Evolutionary conservation across 164 flowering plant genomes (phyloP).

Genomic region (Protea cynaroides): DNA sequence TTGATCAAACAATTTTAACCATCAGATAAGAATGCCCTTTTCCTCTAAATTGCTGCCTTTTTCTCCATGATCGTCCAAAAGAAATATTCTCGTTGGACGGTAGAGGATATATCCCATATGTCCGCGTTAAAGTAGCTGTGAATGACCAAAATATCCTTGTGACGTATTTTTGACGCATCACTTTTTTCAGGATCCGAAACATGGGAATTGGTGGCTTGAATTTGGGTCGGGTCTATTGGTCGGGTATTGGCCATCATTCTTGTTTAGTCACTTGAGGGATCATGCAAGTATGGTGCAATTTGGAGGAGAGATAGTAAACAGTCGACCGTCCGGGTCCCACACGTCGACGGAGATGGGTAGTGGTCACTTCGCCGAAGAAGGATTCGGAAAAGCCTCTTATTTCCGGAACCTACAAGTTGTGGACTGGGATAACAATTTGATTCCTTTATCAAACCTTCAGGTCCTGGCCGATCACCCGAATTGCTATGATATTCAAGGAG

Average conservation of each 20-base stretch:
- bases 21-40: neutral
- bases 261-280: conserved; percentile 59
- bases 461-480: conserved; percentile 74
- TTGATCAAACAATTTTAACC: too few relatives aligned
- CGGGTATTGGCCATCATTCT: conserved; percentile 86
- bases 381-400: conserved; percentile 74
- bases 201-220: conserved; percentile 90
- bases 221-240: conserved; percentile 63
- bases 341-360: conserved; percentile 93
- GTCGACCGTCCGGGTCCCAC: conserved; percentile 49
- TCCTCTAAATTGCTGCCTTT: neutral
- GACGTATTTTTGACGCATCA: too few relatives aligned
- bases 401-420: conserved; percentile 76
- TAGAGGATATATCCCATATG: too few relatives aligned
- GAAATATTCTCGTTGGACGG: too few relatives aligned
- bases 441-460: conserved; percentile 57
- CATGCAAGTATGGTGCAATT: conserved; percentile 86
- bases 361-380: conserved; percentile 80
- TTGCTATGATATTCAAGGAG: conserved; percentile 73
- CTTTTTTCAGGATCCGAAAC: conserved; percentile 73
- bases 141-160: neutral
- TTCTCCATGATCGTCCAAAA: neutral
- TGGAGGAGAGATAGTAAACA: conserved; percentile 80
- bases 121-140: too few relatives aligned
- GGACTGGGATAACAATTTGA: conserved; percentile 86